Evolutionary conservation across 2,329 filamentous ascomycete genomes (phyloP).

Genomic region (Calonectria fujianensis): DNA sequence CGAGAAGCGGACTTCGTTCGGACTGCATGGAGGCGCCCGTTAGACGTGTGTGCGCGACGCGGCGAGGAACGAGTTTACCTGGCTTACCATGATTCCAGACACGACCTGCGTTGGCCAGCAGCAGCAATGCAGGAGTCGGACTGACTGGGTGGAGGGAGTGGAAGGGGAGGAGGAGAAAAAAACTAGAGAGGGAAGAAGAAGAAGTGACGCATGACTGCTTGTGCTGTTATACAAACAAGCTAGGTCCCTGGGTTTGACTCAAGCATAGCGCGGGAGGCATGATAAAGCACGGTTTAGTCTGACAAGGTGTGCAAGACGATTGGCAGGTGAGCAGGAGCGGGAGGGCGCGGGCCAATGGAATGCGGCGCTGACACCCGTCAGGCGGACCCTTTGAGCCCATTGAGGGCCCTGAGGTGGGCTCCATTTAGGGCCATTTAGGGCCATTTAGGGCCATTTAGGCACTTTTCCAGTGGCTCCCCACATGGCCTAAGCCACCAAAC

Average conservation of each 20-base stretch:
- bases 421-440: conserved; percentile 17
- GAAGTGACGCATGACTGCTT: conserved; percentile 29
- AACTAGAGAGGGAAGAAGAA: background rate
- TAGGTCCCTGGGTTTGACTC: conserved; percentile 18
- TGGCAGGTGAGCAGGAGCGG: conserved; percentile 31
- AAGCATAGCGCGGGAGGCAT: conserved; percentile 22
- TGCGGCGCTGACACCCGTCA: conserved; percentile 10
- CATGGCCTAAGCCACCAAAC: background rate
- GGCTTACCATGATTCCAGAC: conserved; percentile 40
- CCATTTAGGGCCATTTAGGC: conserved; percentile 18
- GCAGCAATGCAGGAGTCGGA: conserved; percentile 20
- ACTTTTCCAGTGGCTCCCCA: conserved; percentile 1
- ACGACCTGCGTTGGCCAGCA: conserved; percentile 32
- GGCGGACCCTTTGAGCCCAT: background rate
- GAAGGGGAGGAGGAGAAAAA: background rate
- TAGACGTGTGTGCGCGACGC: conserved; percentile 25
- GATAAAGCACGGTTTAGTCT: conserved; percentile 20
- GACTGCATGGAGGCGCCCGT: conserved; percentile 54
- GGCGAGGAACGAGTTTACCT: conserved; percentile 40
- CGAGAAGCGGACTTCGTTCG: conserved; percentile 67
- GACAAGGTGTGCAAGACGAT: conserved; percentile 39
- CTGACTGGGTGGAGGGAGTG: background rate
- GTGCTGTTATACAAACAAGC: conserved; percentile 28
- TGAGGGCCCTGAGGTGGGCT: conserved; percentile 8
- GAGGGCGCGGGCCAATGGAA: conserved; percentile 5